Evolutionary conservation across 2,329 filamentous ascomycete genomes (phyloP).

Genomic region (Shiraia sp.): DNA sequence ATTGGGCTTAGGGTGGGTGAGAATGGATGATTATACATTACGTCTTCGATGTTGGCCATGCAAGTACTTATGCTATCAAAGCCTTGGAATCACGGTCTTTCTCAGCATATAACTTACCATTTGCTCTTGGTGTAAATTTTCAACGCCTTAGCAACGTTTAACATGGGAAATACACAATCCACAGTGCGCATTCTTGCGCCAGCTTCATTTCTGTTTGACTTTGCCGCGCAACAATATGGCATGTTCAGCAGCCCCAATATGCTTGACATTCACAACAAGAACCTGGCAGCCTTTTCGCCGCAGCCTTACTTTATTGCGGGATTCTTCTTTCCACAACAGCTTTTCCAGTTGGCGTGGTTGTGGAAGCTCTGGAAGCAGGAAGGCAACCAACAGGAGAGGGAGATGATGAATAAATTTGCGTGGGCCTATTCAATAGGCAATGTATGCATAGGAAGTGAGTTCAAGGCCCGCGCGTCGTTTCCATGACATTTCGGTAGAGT

Average conservation of each 20-base stretch:
- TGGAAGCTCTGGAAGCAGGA: conserved; percentile 59
- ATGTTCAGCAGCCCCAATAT: conserved; percentile 61
- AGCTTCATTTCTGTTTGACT: conserved; percentile 59
- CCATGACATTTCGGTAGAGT: background rate
- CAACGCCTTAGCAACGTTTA: background rate
- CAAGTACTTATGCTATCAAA: no score
- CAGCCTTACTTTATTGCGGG: conserved; percentile 62
- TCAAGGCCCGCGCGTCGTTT: background rate
- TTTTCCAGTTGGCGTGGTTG: conserved; percentile 62
- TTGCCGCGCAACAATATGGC: conserved; percentile 63
- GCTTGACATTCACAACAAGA: conserved; percentile 62
- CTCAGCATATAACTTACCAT: background rate
- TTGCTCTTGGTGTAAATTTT: background rate
- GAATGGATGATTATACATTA: background rate
- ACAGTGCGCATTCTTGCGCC: conserved; percentile 60
- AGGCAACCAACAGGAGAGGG: conserved; percentile 49
- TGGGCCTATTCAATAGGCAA: conserved; percentile 62
- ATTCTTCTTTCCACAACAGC: conserved; percentile 65
- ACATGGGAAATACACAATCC: conserved; percentile 58
- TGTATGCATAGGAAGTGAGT: conserved; percentile 61
- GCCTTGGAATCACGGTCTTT: background rate
- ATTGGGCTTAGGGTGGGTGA: background rate
- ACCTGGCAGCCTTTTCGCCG: conserved; percentile 63
- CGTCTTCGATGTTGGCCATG: background rate
- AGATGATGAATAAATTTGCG: conserved; percentile 58